Conservation (phyloP, 2,329 filamentous ascomycete species). For the Fusarium concolor region DNA sequence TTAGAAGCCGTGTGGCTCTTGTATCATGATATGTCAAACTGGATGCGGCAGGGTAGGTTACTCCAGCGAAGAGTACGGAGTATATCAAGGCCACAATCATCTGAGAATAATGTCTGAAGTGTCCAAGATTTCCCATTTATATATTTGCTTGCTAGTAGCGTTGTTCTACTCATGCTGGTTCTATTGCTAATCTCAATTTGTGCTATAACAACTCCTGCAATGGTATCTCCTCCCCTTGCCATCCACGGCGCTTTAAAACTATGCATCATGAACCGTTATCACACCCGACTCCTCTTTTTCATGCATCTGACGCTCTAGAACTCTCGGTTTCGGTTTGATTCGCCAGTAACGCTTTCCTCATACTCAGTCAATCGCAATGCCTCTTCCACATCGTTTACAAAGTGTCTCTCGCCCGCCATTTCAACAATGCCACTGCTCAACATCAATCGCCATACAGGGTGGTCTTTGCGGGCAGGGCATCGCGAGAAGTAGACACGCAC, state of each 20-base stretch:
- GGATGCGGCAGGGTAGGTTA: not conserved
- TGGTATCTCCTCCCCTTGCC: conserved; percentile 28
- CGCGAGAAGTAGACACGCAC: conserved; percentile 81
- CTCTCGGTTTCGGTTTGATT: conserved; percentile 36
- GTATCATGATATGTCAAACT: not conserved
- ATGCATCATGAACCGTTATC: not conserved
- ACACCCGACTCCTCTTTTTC: not conserved
- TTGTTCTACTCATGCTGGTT: conserved; percentile 1
- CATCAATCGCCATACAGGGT: conserved; percentile 78
- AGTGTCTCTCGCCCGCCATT: conserved; percentile 78
- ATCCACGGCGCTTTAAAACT: conserved; percentile 1
- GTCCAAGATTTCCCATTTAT: not conserved
- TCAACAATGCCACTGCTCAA: conserved; percentile 86
- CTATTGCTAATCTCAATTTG: conserved; percentile 8
- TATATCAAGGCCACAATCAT: not conserved
- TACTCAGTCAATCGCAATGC: conserved; percentile 84
- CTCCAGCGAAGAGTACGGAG: too few relatives aligned
- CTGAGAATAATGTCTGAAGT: not conserved
- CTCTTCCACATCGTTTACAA: conserved; percentile 85
- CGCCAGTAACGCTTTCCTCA: conserved; percentile 62
- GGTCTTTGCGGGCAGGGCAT: conserved; percentile 59
- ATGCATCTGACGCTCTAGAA: not conserved
- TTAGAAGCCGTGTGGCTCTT: not conserved
- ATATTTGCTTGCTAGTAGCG: not conserved
- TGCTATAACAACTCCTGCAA: not conserved